Evolutionary conservation across 2,329 filamentous ascomycete genomes (phyloP).

Genomic region (Cercospora zeae-maydis): DNA sequence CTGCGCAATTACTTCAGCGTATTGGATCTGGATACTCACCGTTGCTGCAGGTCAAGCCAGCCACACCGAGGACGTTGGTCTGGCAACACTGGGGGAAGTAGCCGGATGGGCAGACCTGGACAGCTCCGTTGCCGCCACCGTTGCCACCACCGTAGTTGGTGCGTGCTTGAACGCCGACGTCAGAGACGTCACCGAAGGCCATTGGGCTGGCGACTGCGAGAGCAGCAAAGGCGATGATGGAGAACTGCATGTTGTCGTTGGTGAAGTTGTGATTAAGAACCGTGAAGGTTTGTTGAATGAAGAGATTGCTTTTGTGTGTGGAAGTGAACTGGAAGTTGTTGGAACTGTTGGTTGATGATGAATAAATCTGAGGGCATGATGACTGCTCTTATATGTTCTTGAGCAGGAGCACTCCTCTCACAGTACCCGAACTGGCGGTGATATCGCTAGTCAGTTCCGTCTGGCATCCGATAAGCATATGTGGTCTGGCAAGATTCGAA

Average conservation of each 20-base stretch:
- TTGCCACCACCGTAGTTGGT: neutral
- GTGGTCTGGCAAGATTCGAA: neutral
- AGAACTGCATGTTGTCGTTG: neutral
- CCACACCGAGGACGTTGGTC: constrained; percentile 4
- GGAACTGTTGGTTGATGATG: neutral
- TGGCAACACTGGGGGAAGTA: constrained; percentile 6
- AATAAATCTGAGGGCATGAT: neutral
- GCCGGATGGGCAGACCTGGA: constrained; percentile 2
- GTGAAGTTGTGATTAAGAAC: neutral
- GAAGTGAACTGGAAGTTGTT: neutral
- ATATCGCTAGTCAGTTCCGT: neutral
- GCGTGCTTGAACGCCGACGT: neutral
- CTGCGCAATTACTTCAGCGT: neutral
- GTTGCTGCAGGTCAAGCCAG: constrained; percentile 1
- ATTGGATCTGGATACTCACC: neutral
- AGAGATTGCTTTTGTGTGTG: neutral
- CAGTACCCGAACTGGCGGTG: neutral
- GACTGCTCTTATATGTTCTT: neutral
- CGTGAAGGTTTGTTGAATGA: neutral
- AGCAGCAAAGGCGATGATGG: neutral
- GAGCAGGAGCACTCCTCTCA: neutral
- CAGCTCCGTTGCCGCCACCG: neutral
- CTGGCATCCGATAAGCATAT: neutral
- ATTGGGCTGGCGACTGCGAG: neutral
- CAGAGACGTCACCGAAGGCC: neutral